phyloP scores from a whole-genome alignment of 2,329 filamentous ascomycete species.

The Colletotrichum sp. region DNA sequence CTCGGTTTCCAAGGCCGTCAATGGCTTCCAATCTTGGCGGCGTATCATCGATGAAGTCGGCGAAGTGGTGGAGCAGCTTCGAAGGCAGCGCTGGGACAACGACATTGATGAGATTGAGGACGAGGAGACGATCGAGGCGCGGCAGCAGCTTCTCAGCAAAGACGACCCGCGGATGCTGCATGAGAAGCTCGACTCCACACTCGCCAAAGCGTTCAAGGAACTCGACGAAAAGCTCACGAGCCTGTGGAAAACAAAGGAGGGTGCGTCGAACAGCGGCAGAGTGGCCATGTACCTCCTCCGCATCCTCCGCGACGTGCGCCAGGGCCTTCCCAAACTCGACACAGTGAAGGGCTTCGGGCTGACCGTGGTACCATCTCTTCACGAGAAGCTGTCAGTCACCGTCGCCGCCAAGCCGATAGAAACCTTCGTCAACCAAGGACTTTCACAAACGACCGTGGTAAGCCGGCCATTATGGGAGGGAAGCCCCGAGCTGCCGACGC shows the following conservation, averaged over 20 bases:
- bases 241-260: constrained; percentile 53
- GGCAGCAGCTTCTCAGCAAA: constrained; percentile 71
- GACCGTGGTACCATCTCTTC: constrained; percentile 66
- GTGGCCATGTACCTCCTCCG: constrained; percentile 74
- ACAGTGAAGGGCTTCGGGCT: constrained; percentile 62
- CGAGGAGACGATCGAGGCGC: constrained; percentile 70
- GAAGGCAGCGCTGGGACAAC: constrained; percentile 75
- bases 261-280: constrained; percentile 52
- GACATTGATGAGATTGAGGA: constrained; percentile 77
- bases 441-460: constrained; percentile 54
- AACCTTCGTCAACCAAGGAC: constrained; percentile 45
- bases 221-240: constrained; percentile 61
- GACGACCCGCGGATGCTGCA: constrained; percentile 73
- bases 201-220: constrained; percentile 61
- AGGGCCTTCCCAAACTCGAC: constrained; percentile 62
- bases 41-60: constrained; percentile 72
- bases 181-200: constrained; percentile 59
- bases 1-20: constrained; percentile 65
- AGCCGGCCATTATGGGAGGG: constrained; percentile 83
- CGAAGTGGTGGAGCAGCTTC: constrained; percentile 67
- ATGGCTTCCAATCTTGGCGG: constrained; percentile 75
- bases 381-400: constrained; percentile 62
- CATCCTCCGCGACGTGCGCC: constrained; percentile 75
- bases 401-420: constrained; percentile 57
- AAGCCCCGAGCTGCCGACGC: constrained; percentile 71